Percentiles rank a stretch among this genome's conserved stretches.
Evolutionary conservation across 805 yeast species (phyloP).

Genomic region (Starmerella geochares): DNA sequence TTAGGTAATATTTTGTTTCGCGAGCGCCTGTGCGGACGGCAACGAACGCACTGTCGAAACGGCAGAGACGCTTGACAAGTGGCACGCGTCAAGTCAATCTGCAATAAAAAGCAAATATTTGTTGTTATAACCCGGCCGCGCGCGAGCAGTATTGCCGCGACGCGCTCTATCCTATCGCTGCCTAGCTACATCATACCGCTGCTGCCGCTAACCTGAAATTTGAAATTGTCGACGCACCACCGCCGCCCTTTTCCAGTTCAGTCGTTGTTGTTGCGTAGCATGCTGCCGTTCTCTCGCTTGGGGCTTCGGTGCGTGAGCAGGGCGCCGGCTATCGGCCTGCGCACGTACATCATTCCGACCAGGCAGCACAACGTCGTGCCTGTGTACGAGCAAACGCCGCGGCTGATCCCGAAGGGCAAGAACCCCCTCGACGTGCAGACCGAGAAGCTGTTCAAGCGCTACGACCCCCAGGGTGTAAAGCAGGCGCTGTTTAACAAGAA

Average conservation of each 20-base stretch:
- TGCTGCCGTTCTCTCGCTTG: constrained; percentile 3
- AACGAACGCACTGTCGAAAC: too few species aligned
- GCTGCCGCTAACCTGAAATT: not conserved
- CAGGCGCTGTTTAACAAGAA: constrained; percentile 42
- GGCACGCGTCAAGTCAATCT: too few species aligned
- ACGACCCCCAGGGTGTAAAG: constrained; percentile 67
- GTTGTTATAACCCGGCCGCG: not conserved
- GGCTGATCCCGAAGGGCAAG: constrained; percentile 29
- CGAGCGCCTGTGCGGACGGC: too few species aligned
- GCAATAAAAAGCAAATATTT: not conserved
- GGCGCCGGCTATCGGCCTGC: constrained; percentile 3
- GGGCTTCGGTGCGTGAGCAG: not conserved
- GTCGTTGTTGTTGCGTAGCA: not conserved
- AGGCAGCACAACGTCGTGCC: constrained; percentile 30
- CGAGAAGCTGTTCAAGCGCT: constrained; percentile 43
- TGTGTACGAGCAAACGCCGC: constrained; percentile 31
- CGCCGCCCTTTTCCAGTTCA: not conserved
- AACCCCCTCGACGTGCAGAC: constrained; percentile 38
- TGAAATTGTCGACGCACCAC: not conserved
- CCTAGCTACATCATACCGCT: not conserved
- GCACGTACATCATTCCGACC: constrained; percentile 37
- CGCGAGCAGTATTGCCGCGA: not conserved
- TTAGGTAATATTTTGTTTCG: constrained; percentile 7
- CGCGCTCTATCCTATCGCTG: not conserved
- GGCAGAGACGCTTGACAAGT: too few species aligned